Evolutionary conservation across 2,329 filamentous ascomycete species (phyloP), one percentile per base, ranked within the genome.

Genomic region (Diaporthe sp.): DNA sequence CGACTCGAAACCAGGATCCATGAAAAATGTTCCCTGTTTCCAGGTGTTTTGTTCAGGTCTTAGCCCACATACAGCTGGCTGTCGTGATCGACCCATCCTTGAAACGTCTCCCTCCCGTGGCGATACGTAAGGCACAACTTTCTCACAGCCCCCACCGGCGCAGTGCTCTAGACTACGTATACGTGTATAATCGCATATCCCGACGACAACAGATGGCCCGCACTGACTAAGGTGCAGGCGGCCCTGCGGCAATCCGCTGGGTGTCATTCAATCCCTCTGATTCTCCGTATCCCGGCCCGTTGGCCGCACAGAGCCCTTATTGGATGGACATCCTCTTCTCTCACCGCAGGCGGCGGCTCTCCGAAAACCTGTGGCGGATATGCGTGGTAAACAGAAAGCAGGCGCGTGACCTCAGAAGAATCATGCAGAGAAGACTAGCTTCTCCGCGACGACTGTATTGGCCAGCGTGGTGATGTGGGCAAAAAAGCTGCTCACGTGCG

Each of bases 101-200:
- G 47, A 40, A 72, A 54, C 70, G 13, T 42, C 45, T 55, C 57
- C 57, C 33, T 42, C 64, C 64, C 33, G 64, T 54, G 64, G 64
- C 33, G 35, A 68, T 28, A 22, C 40, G 33, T 52, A 54, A 54
- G 64, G 45, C 33, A 68, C 47, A 54, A 68, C 64, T 40, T 40
- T 64, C 42, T 60, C 55, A 73, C 74, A 73, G 74, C 74, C 71
- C 72, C 74, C 55, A 73, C 71, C 52, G 64, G 64, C 64, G 71
- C 70, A 25, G 60, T 64, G 12, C 55, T 25, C n/a, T 60, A 40
- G 33, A 38, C 55, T 30, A 19, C 22, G 54, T 58, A n/a, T 58
- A 40, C 40, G 58, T 33, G 40, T 58, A 58, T 58, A 50, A 42
- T 33, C 22, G 42, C 40, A 71, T 38, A 58, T 60, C 15, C 30